Conservation (phyloP, 495 filamentous ascomycete species). For the Friedmanniomyces simplex region DNA sequence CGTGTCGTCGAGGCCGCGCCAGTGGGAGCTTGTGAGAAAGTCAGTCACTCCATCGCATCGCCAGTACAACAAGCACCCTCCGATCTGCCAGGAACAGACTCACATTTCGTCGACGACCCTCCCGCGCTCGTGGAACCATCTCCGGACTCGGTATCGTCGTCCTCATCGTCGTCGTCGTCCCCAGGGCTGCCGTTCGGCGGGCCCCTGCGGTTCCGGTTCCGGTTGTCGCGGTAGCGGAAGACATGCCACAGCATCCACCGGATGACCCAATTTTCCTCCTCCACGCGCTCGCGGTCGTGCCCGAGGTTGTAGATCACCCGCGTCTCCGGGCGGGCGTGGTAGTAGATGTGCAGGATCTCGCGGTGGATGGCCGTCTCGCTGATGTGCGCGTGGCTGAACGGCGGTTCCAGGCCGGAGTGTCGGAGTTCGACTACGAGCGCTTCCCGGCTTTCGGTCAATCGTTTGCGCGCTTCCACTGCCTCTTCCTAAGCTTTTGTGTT, state of each 20-base stretch:
- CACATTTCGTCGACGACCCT: neutral
- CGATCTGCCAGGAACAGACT: neutral
- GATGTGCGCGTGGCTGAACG: slow-evolving; percentile 27
- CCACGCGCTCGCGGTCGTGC: slow-evolving; percentile 17
- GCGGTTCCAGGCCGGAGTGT: slow-evolving; percentile 16
- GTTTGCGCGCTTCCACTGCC: slow-evolving; percentile 24
- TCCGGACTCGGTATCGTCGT: slow-evolving; percentile 4
- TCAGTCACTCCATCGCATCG: neutral
- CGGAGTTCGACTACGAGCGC: slow-evolving; percentile 18
- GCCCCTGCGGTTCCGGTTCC: slow-evolving; percentile 17
- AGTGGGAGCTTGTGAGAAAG: neutral
- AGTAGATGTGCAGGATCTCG: slow-evolving; percentile 25
- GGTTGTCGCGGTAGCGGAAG: slow-evolving; percentile 32
- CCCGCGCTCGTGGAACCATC: neutral
- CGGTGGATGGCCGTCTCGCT: slow-evolving; percentile 30
- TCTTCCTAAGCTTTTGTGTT: slow-evolving; percentile 22
- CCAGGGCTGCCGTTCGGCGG: neutral
- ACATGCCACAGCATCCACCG: slow-evolving; percentile 33
- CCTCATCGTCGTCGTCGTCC: neutral
- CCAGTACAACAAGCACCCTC: neutral
- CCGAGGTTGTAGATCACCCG: slow-evolving; percentile 26
- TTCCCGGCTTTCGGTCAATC: slow-evolving; percentile 20
- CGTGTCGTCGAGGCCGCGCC: neutral
- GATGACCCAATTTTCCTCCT: slow-evolving; percentile 34
- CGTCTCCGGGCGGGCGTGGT: slow-evolving; percentile 16